Conservation (phyloP, 2,329 filamentous ascomycete species). For the Aspergillus quadrilineatus region DNA sequence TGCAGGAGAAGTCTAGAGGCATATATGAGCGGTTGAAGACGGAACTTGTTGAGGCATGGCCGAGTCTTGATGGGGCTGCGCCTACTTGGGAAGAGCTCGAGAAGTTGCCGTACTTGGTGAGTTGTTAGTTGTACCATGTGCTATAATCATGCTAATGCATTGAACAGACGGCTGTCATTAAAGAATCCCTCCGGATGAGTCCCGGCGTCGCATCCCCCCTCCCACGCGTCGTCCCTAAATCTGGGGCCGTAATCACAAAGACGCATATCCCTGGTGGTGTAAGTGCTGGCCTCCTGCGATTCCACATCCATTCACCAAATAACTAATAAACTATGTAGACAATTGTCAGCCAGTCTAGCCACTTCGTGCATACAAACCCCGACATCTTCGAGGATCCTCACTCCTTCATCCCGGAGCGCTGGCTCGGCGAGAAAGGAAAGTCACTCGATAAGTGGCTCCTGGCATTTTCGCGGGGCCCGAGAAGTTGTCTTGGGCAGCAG, state of each 20-base stretch:
- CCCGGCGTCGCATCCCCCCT: constrained; percentile 3
- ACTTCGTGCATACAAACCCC: constrained; percentile 8
- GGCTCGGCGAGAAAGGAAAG: constrained; percentile 6
- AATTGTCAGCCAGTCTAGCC: constrained; percentile 2
- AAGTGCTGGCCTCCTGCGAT: neutral
- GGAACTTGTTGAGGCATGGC: neutral
- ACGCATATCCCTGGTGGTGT: constrained; percentile 1
- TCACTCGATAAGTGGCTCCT: constrained; percentile 3
- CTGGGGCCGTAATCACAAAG: neutral
- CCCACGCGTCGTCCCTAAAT: constrained; percentile 1
- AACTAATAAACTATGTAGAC: neutral
- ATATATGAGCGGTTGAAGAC: neutral
- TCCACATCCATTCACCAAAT: neutral
- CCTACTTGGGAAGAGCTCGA: constrained; percentile 1
- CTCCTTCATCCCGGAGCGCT: constrained; percentile 7
- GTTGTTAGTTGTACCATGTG: neutral
- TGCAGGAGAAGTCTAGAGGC: neutral
- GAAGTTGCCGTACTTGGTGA: constrained; percentile 8
- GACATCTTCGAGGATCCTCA: neutral
- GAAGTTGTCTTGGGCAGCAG: constrained; percentile 10
- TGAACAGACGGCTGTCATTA: constrained; percentile 4
- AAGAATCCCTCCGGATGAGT: constrained; percentile 7
- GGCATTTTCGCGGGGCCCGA: constrained; percentile 9
- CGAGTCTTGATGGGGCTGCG: neutral
- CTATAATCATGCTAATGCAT: too few relatives aligned